Conservation (phyloP, 208 protist species). For the Acanthamoeba triangularis region DNA sequence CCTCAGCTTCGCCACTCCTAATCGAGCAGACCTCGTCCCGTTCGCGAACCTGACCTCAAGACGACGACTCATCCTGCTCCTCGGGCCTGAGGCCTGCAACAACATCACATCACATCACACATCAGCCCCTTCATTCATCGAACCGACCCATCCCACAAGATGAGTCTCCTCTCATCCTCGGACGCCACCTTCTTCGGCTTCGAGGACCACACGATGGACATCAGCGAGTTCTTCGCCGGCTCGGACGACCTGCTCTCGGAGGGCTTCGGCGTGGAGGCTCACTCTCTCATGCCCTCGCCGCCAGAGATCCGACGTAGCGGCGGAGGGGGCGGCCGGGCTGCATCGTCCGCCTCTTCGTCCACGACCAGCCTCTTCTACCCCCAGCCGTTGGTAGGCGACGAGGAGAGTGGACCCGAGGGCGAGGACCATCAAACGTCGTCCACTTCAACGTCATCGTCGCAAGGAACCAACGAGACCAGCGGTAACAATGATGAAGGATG, state of each 20-base stretch:
- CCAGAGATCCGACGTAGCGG: not conserved
- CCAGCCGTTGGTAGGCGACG: not conserved
- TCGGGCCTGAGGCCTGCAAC: too few relatives aligned
- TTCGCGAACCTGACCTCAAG: too few relatives aligned
- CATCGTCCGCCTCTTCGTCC: not conserved
- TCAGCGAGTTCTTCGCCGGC: constrained; percentile 32
- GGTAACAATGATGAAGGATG: not conserved
- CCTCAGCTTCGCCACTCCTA: too few relatives aligned
- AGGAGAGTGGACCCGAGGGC: not conserved
- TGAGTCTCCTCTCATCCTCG: not conserved
- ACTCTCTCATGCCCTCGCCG: not conserved
- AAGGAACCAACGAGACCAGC: not conserved
- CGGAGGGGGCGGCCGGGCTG: too few relatives aligned
- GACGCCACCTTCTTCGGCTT: not conserved
- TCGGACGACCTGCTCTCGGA: not conserved
- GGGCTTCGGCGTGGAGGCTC: not conserved
- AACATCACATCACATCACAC: not conserved
- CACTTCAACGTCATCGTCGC: too few relatives aligned
- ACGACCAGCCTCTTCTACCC: not conserved
- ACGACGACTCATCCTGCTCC: too few relatives aligned
- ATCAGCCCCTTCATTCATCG: not conserved
- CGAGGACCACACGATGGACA: constrained; percentile 21
- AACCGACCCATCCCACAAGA: not conserved
- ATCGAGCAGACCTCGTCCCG: too few relatives aligned
- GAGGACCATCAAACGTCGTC: not conserved